A percentile compares a stretch with the other conserved stretches of the same genome.
phyloP scores from a whole-genome alignment of 805 yeast species.

The Babjeviella inositovora region DNA sequence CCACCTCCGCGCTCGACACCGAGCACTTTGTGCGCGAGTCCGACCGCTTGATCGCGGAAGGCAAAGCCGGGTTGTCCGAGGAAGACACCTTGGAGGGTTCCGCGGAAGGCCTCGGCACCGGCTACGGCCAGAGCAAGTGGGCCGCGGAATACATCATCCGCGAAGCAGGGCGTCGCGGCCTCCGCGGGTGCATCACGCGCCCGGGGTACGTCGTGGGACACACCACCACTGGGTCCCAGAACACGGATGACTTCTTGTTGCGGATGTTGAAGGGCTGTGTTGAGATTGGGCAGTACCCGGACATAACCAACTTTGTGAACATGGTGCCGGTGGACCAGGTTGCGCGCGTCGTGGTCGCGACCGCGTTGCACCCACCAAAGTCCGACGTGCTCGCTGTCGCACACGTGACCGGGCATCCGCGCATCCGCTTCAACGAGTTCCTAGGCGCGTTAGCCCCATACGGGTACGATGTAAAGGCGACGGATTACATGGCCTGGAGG shows the following conservation, averaged over 20 bases:
- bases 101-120: slow-evolving; percentile 66
- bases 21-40: slow-evolving; percentile 67
- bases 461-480: slow-evolving; percentile 54
- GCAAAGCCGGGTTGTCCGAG: slow-evolving; percentile 64
- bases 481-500: slow-evolving; percentile 72
- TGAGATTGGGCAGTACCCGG: slow-evolving; percentile 76
- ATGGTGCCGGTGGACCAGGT: slow-evolving; percentile 99
- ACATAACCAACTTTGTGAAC: slow-evolving; percentile 75
- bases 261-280: slow-evolving; percentile 92
- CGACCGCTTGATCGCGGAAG: slow-evolving; percentile 48
- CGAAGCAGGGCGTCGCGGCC: slow-evolving; percentile 75
- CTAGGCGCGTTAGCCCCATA: slow-evolving; percentile 45
- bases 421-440: slow-evolving; percentile 67
- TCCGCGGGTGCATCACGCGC: slow-evolving; percentile 78
- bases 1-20: slow-evolving; percentile 86
- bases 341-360: slow-evolving; percentile 76
- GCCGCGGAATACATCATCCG: slow-evolving; percentile 84
- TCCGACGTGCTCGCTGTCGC: slow-evolving; percentile 47
- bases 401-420: slow-evolving; percentile 96
- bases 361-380: slow-evolving; percentile 53
- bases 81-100: slow-evolving; percentile 77
- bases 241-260: slow-evolving; percentile 91
- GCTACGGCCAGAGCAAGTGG: slow-evolving; percentile 98
- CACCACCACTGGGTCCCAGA: slow-evolving; percentile 70
- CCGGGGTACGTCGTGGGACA: slow-evolving; percentile 96